Conservation (phyloP, 2,329 filamentous ascomycete species). For the Boeremia exigua region DNA sequence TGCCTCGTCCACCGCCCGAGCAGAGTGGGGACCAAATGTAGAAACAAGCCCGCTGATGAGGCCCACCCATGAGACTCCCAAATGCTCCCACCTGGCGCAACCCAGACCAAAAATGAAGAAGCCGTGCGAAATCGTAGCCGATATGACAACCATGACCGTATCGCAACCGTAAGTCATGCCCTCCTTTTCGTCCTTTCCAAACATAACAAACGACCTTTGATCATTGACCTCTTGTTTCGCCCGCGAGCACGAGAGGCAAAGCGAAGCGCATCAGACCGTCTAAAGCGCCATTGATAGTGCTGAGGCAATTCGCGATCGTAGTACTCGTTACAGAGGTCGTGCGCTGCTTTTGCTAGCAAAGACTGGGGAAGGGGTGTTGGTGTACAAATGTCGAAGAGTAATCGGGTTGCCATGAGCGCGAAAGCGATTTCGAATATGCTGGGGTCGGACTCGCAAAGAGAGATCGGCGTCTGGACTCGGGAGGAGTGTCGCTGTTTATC, state of each 20-base stretch:
- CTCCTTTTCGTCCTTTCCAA: slow-evolving; percentile 22
- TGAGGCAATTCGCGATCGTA: slow-evolving; percentile 16
- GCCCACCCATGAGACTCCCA: slow-evolving; percentile 14
- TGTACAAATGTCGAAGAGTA: slow-evolving; percentile 39
- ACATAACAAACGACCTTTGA: slow-evolving; percentile 19
- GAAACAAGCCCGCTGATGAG: slow-evolving; percentile 16
- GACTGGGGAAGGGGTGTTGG: slow-evolving; percentile 29
- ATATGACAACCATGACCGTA: slow-evolving; percentile 34
- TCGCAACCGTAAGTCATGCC: slow-evolving; percentile 33
- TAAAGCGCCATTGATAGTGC: slow-evolving; percentile 12
- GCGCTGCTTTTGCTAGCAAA: slow-evolving; percentile 29
- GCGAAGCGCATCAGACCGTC: slow-evolving; percentile 21
- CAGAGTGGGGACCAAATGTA: slow-evolving; percentile 20
- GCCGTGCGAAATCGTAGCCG: slow-evolving; percentile 18
- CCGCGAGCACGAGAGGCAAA: slow-evolving; percentile 32
- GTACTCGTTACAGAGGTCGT: slow-evolving; percentile 22
- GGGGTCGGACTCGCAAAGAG: slow-evolving; percentile 35
- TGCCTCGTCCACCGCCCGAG: slow-evolving; percentile 17
- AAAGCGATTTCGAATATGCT: slow-evolving; percentile 43
- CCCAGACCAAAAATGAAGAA: slow-evolving; percentile 24
- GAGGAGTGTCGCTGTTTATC: slow-evolving; percentile 63
- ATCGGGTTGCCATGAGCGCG: slow-evolving; percentile 39
- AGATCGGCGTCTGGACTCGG: slow-evolving; percentile 40
- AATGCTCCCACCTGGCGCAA: slow-evolving; percentile 18
- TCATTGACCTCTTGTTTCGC: slow-evolving; percentile 31